phyloP scores from a whole-genome alignment of 129 eudicot genomes.

The Artemisia argyi region DNA sequence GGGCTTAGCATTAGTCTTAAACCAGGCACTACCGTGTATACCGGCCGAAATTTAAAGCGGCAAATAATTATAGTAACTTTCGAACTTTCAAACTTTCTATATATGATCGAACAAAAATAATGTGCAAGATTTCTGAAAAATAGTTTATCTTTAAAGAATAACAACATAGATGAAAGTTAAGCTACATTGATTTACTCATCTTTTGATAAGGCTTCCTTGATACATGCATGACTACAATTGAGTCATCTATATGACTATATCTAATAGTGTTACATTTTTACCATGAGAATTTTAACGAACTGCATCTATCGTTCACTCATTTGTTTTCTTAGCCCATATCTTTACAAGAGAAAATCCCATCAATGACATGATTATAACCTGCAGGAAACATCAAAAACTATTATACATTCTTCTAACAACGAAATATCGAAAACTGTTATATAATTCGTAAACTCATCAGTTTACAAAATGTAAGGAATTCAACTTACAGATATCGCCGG shows the following conservation, averaged over 20 bases:
- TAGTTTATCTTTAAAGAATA: not conserved
- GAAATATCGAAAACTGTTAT: not conserved
- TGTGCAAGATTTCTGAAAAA: no score
- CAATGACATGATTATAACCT: conserved; percentile 83
- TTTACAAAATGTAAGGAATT: not conserved
- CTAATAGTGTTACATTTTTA: no score
- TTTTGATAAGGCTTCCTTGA: not conserved
- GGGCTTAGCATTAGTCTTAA: no score
- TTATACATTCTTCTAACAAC: not conserved
- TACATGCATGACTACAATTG: not conserved
- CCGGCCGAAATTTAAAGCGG: no score
- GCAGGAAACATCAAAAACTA: conserved; percentile 20
- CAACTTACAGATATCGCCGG: conserved; percentile 85
- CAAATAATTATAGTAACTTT: no score
- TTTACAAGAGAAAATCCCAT: conserved; percentile 86
- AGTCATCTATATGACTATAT: not conserved
- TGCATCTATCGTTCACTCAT: not conserved
- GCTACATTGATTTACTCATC: not conserved
- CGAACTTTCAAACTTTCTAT: no score
- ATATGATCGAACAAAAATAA: no score
- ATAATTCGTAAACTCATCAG: no score
- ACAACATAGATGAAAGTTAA: not conserved
- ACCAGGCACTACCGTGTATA: no score
- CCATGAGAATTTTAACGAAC: not conserved
- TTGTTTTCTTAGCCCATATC: conserved; percentile 64